Base-by-base conservation (phyloP, 495 filamentous ascomycete species). In the Aspergillus olivimuriae region DNA sequence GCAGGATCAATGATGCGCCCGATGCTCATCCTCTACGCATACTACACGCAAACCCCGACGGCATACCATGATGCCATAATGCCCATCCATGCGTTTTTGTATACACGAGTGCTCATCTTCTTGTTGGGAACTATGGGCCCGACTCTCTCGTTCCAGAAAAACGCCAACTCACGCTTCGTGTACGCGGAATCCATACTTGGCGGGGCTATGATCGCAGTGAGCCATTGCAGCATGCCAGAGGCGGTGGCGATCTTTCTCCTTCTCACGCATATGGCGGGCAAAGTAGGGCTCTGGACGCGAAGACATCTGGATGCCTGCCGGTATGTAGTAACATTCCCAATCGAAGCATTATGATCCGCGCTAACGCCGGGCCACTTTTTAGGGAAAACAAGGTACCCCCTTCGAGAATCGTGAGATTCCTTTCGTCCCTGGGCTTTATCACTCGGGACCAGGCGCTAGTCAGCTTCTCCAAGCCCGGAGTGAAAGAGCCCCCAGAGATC, bases 11-110 rank as follows among this genome's bases (percentile, higher is more conserved):
- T 50, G 28, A 40, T 44, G 26, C 41, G 47, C 1, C 24, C 36
- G 5, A 11, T 34, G 4, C 26, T 24, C 12, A 44, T 50, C 5
- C 41, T 50, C 26, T 23, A 43, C 33, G 47, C 47, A 23, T 50
- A 44, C 22, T 30, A 40, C 34, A 34, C 47, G 7, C 34, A 50
- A 20, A 21, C 17, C 4, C 26, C 41, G 15, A 33, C 31, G 4
- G 47, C 18, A 17, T 50, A 50, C 24, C 41, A 50, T 17, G 41
- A 44, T 21, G 41, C 35, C 19, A 36, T 50, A 9, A 44, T 50
- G 41, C 47, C 47, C 17, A 34, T 50, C 24, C 40, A 50, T 22
- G 41, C 23, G 11, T 48, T 48, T 16, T 5, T 43, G 11, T 48
- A 48, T 19, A 43, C 40, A 2, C 32, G 46, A 10, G 40, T 26